Conservation (phyloP, 1,284 basidiomycete species). For the Amylostereum areolatum region DNA sequence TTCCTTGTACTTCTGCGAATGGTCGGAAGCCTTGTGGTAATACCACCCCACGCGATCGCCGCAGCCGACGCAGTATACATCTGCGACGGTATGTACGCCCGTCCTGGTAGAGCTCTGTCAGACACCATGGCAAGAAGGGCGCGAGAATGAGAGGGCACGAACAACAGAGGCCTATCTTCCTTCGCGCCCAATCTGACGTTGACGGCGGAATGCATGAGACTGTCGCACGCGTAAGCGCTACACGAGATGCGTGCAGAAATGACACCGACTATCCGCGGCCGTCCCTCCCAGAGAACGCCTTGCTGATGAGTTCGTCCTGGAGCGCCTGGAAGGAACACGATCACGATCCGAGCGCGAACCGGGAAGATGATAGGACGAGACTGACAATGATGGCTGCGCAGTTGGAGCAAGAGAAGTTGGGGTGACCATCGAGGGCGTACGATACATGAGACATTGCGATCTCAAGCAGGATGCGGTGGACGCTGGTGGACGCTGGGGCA, state of each 20-base stretch:
- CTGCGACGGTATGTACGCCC: constrained; percentile 78
- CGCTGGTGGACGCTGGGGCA: too few species aligned
- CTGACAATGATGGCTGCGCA: constrained; percentile 64
- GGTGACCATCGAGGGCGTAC: constrained; percentile 50
- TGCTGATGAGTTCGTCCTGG: constrained; percentile 85
- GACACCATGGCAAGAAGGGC: neutral
- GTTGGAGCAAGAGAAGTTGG: constrained; percentile 56
- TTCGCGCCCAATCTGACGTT: constrained; percentile 71
- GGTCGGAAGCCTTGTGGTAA: constrained; percentile 76
- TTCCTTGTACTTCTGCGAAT: constrained; percentile 85
- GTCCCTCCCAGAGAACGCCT: constrained; percentile 79
- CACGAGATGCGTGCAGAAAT: neutral
- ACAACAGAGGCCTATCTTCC: constrained; percentile 77
- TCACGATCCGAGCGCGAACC: neutral
- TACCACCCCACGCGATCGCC: constrained; percentile 78
- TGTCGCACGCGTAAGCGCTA: constrained; percentile 21
- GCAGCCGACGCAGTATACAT: constrained; percentile 75
- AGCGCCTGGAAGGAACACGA: constrained; percentile 41
- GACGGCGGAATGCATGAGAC: constrained; percentile 71
- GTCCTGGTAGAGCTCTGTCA: constrained; percentile 40
- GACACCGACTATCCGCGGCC: constrained; percentile 71
- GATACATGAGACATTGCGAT: constrained; percentile 34
- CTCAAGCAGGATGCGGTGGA: too few species aligned
- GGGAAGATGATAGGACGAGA: constrained; percentile 5
- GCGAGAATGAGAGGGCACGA: constrained; percentile 15